These are phyloP conservation scores for Neoboletus brunneissimus DNA, from an alignment of 768 basidiomycete species.

Conservation along the genomic window DNA sequence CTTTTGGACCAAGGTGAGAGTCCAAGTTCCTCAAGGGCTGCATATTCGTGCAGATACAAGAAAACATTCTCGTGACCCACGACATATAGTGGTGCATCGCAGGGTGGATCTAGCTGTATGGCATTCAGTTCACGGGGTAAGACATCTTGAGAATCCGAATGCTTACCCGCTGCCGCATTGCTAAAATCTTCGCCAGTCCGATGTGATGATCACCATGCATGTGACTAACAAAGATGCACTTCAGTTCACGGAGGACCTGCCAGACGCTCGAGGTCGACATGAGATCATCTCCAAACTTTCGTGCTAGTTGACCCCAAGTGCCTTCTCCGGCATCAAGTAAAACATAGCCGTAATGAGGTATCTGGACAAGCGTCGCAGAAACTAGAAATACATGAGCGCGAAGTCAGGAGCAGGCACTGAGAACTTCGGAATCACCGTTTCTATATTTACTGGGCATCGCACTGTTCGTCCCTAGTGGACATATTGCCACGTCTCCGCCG, in stretches of 20 bases:
- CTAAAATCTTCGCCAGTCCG: slow-evolving; percentile 72
- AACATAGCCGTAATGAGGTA: slow-evolving; percentile 70
- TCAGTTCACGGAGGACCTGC: slow-evolving; percentile 64
- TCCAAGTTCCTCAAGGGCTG: slow-evolving; percentile 71
- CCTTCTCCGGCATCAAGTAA: slow-evolving; percentile 93
- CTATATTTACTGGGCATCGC: slow-evolving; percentile 82
- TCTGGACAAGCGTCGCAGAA: slow-evolving; percentile 70
- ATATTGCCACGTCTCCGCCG: slow-evolving; percentile 66
- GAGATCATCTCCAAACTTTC: slow-evolving; percentile 63
- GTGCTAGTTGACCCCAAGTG: slow-evolving; percentile 82
- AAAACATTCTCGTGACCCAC: slow-evolving; percentile 57
- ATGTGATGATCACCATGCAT: slow-evolving; percentile 92
- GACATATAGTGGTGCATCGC: slow-evolving; percentile 64
- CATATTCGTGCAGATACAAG: slow-evolving; percentile 69
- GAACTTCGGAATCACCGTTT: slow-evolving; percentile 56
- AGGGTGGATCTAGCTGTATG: slow-evolving; percentile 60
- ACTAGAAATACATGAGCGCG: slow-evolving; percentile 40
- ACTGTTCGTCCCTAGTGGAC: slow-evolving; percentile 87
- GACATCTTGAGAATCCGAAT: not conserved
- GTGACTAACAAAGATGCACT: slow-evolving; percentile 85
- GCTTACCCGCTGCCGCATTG: slow-evolving; percentile 63
- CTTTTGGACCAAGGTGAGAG: slow-evolving; percentile 45
- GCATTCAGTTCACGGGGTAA: not conserved
- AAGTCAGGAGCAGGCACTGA: not conserved
- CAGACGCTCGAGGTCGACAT: slow-evolving; percentile 41